These are phyloP conservation scores for Guillardia theta DNA, from an alignment of 78 protist genomes.

Conservation along the genomic window DNA sequence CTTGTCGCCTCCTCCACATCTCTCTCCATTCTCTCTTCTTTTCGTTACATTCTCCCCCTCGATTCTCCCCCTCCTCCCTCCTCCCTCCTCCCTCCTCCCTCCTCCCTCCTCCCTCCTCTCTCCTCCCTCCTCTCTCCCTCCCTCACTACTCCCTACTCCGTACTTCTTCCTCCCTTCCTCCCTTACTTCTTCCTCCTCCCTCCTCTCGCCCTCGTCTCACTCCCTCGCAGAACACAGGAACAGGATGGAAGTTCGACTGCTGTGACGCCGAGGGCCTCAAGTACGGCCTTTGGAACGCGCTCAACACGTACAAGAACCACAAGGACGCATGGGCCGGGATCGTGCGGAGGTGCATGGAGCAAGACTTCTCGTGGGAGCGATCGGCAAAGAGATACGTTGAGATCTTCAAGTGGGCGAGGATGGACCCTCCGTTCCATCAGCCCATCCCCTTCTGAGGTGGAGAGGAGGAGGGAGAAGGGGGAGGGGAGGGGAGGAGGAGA, in stretches of 20 bases:
- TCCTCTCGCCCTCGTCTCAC: background rate
- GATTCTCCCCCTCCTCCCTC: background rate
- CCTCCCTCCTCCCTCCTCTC: background rate
- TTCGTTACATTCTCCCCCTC: background rate
- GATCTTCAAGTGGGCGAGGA: background rate
- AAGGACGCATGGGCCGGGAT: background rate
- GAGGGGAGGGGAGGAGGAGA: background rate
- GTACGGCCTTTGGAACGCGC: slow-evolving; percentile 41
- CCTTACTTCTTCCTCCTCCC: background rate
- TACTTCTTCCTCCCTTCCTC: background rate
- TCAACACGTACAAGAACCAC: background rate
- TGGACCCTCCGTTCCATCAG: background rate
- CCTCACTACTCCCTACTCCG: background rate
- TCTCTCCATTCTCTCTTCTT: background rate
- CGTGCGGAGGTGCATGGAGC: background rate
- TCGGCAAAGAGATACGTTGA: background rate
- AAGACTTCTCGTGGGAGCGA: slow-evolving; percentile 1
- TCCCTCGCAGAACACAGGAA: background rate
- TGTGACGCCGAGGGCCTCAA: background rate
- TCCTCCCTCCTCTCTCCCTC: background rate
- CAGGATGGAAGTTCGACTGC: slow-evolving; percentile 24
- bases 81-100: background rate
- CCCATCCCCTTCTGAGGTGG: background rate
- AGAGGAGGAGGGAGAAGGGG: background rate
- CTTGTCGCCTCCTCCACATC: background rate